These are phyloP conservation scores for Bjerkandera adusta DNA, from an alignment of 1,284 basidiomycete genomes.

Conservation along the genomic window DNA sequence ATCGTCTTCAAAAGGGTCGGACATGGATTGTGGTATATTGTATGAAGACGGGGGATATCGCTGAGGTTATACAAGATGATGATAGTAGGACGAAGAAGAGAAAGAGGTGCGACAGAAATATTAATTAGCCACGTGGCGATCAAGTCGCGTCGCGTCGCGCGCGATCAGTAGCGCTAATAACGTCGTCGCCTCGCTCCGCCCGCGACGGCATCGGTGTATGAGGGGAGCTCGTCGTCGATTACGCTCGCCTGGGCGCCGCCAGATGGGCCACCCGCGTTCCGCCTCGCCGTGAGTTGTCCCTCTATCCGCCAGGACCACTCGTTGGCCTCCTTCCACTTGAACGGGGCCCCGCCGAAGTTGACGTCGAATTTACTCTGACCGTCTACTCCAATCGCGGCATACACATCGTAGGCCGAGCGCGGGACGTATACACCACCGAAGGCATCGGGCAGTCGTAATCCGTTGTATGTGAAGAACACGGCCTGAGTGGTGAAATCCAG, in stretches of 20 bases:
- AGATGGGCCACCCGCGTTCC: too few relatives aligned
- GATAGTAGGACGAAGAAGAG: too few relatives aligned
- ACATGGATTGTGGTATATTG: too few relatives aligned
- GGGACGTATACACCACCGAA: conserved; percentile 61
- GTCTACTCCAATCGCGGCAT: conserved; percentile 61
- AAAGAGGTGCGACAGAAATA: too few relatives aligned
- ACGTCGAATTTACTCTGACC: conserved; percentile 54
- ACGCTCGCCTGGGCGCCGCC: conserved; percentile 8
- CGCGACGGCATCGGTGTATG: conserved; percentile 16
- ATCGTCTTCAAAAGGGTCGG: too few relatives aligned
- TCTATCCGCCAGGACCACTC: conserved; percentile 61
- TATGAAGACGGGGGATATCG: too few relatives aligned
- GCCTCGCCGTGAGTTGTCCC: too few relatives aligned
- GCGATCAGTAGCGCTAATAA: neutral
- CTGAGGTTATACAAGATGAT: too few relatives aligned
- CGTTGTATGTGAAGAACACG: conserved; percentile 70
- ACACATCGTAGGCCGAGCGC: conserved; percentile 50
- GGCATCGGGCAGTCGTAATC: conserved; percentile 51
- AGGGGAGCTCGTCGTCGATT: conserved; percentile 13
- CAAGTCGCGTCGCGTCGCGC: conserved; percentile 7
- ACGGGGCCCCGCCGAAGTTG: conserved; percentile 60
- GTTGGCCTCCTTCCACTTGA: conserved; percentile 62
- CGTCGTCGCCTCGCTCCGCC: neutral
- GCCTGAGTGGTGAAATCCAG: conserved; percentile 51
- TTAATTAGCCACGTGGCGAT: too few relatives aligned